phyloP scores from a whole-genome alignment of 495 filamentous ascomycete species.

The Aspergillus asperescens region DNA sequence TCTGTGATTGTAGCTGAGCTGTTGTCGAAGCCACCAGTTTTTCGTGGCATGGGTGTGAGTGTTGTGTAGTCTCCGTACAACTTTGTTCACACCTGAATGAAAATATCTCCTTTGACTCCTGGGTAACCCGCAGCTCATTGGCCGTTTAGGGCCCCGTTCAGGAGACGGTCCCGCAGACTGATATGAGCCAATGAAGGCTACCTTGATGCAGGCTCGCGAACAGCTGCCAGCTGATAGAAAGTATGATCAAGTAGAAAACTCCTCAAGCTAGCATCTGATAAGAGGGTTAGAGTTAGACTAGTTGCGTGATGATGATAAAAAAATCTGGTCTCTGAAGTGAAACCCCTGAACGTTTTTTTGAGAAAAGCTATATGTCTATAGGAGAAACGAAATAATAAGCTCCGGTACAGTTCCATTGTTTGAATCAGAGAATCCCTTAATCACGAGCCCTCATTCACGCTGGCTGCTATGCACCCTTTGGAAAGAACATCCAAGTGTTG shows the following conservation, averaged over 20 bases:
- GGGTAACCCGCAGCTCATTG: too few relatives aligned
- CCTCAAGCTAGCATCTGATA: slow-evolving; percentile 3
- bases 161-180: too few relatives aligned
- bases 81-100: too few relatives aligned
- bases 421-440: slow-evolving; percentile 3
- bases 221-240: slow-evolving; percentile 4
- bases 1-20: too few relatives aligned
- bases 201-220: slow-evolving; percentile 2
- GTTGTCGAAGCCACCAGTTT: too few relatives aligned
- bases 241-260: slow-evolving; percentile 5
- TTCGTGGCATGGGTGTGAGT: too few relatives aligned
- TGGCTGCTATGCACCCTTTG: slow-evolving; percentile 6
- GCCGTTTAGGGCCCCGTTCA: too few relatives aligned
- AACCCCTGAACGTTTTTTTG: slow-evolving; percentile 7
- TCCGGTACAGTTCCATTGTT: slow-evolving; percentile 4
- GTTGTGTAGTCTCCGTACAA: too few relatives aligned
- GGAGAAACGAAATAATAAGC: slow-evolving; percentile 7
- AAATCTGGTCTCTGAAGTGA: slow-evolving; percentile 7
- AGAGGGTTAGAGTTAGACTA: slow-evolving; percentile 7
- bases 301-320: slow-evolving; percentile 3
- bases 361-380: slow-evolving; percentile 7
- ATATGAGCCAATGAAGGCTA: slow-evolving; percentile 1
- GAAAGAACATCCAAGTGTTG: slow-evolving; percentile 5
- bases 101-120: too few relatives aligned
- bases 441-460: background rate